phyloP scores from a whole-genome alignment of 352 stramenopile species.

The Globisporangium cylindrosporum region DNA sequence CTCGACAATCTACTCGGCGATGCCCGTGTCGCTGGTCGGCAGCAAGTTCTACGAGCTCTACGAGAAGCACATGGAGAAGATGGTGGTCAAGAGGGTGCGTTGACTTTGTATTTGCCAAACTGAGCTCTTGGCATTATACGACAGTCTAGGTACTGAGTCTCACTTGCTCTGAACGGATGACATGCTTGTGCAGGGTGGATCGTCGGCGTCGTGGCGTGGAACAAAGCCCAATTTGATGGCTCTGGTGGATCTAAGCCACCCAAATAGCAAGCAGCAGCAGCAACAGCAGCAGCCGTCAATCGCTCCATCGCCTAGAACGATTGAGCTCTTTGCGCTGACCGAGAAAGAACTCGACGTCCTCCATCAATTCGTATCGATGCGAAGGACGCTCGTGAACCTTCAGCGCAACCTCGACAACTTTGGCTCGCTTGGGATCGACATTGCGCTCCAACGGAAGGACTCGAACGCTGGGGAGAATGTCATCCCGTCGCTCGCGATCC shows the following conservation, averaged over 20 bases:
- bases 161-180: background rate
- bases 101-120: background rate
- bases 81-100: constrained; percentile 51
- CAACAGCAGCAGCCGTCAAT: background rate
- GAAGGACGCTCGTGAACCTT: constrained; percentile 48
- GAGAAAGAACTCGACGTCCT: constrained; percentile 43
- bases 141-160: background rate
- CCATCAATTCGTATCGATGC: constrained; percentile 49
- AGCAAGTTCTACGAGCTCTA: constrained; percentile 73
- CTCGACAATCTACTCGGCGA: constrained; percentile 67
- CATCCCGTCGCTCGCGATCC: constrained; percentile 3
- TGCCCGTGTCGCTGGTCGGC: constrained; percentile 72
- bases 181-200: constrained; percentile 34
- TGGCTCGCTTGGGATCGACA: constrained; percentile 26
- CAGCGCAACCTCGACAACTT: constrained; percentile 48
- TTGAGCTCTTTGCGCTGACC: constrained; percentile 34
- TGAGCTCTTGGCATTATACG: background rate
- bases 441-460: constrained; percentile 22
- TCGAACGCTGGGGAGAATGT: constrained; percentile 14
- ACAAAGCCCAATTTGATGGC: constrained; percentile 32
- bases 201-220: constrained; percentile 43
- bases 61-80: constrained; percentile 61
- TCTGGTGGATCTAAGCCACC: background rate
- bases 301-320: background rate
- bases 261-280: background rate